phyloP scores from a whole-genome alignment of 805 yeast species.

The Starmera quercuum region DNA sequence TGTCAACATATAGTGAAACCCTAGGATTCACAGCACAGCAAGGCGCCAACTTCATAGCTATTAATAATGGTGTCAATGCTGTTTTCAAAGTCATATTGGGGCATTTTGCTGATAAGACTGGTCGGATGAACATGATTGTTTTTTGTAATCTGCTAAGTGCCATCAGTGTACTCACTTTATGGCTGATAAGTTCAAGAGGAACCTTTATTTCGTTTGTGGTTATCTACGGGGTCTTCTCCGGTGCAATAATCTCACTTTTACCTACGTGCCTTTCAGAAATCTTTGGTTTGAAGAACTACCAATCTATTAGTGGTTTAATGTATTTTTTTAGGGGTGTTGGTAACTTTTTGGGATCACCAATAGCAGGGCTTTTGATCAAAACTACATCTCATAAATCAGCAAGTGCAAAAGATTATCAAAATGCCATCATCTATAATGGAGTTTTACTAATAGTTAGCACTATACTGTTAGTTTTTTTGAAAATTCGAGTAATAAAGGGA shows the following conservation, averaged over 20 bases:
- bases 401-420: slow-evolving; percentile 15
- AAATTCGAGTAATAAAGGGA: neutral
- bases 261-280: slow-evolving; percentile 27
- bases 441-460: slow-evolving; percentile 5
- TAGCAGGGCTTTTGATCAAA: slow-evolving; percentile 25
- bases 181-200: slow-evolving; percentile 23
- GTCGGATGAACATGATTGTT: slow-evolving; percentile 34
- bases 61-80: slow-evolving; percentile 28
- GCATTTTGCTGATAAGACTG: slow-evolving; percentile 29
- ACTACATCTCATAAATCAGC: slow-evolving; percentile 4
- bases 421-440: slow-evolving; percentile 24
- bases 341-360: slow-evolving; percentile 25
- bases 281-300: slow-evolving; percentile 26
- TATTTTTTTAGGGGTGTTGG: slow-evolving; percentile 28
- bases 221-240: slow-evolving; percentile 27
- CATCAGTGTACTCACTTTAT: slow-evolving; percentile 26
- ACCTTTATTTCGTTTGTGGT: slow-evolving; percentile 26
- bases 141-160: slow-evolving; percentile 27
- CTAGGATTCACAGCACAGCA: slow-evolving; percentile 21
- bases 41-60: slow-evolving; percentile 28
- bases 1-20: slow-evolving; percentile 27
- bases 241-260: slow-evolving; percentile 25
- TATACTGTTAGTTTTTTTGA: neutral
- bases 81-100: slow-evolving; percentile 27
- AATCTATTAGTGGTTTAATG: slow-evolving; percentile 26